Evolutionary conservation across 1,284 basidiomycete species (phyloP).

Genomic region (Filobasidium uniguttulatum): DNA sequence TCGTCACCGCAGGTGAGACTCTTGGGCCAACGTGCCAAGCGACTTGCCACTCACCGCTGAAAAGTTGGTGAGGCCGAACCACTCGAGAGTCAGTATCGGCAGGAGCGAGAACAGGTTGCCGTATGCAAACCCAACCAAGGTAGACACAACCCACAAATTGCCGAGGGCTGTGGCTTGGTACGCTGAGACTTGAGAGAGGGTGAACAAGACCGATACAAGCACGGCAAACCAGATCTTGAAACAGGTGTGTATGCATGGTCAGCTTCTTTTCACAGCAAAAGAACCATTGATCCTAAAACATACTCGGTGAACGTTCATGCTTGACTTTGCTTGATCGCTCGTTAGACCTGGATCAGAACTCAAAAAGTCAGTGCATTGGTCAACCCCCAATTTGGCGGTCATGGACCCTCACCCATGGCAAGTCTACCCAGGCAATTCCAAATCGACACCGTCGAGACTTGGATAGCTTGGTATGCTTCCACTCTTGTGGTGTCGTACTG

Average conservation of each 20-base stretch:
- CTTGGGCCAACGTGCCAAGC: slow-evolving; percentile 13
- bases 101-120: slow-evolving; percentile 63
- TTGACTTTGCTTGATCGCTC: too few species aligned
- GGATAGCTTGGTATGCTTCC: slow-evolving; percentile 62
- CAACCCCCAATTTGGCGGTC: too few species aligned
- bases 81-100: slow-evolving; percentile 66
- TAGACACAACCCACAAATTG: slow-evolving; percentile 61
- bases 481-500: slow-evolving; percentile 53
- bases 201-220: slow-evolving; percentile 51
- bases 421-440: slow-evolving; percentile 74
- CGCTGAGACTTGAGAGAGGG: slow-evolving; percentile 54
- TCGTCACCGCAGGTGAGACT: slow-evolving; percentile 47
- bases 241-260: neutral
- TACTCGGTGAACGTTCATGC: too few species aligned
- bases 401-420: slow-evolving; percentile 51
- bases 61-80: slow-evolving; percentile 48
- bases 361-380: too few species aligned
- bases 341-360: too few species aligned
- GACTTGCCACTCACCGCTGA: slow-evolving; percentile 2
- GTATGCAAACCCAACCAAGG: slow-evolving; percentile 57
- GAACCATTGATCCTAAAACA: too few species aligned
- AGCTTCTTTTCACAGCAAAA: too few species aligned
- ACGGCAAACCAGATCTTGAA: slow-evolving; percentile 49
- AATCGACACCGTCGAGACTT: slow-evolving; percentile 71
- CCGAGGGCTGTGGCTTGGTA: slow-evolving; percentile 48